phyloP scores from a whole-genome alignment of 2,329 filamentous ascomycete species.

The Fusarium brachygibbosum region DNA sequence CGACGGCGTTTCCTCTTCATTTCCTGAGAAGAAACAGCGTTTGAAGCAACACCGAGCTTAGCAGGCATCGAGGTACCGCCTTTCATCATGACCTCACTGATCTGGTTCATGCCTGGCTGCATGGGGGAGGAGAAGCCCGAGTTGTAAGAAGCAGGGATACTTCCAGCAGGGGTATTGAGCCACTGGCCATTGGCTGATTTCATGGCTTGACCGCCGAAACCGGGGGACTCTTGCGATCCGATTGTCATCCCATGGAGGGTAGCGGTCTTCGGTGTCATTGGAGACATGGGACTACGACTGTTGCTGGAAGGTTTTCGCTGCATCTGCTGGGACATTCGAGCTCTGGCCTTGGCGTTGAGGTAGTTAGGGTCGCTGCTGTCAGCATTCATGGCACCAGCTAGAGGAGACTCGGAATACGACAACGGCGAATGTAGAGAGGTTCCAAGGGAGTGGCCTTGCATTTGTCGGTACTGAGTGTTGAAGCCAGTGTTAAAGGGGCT shows the following conservation, averaged over 20 bases:
- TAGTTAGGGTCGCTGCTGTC: constrained; percentile 68
- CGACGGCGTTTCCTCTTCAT: constrained; percentile 91
- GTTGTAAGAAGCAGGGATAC: constrained; percentile 86
- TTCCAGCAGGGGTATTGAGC: constrained; percentile 84
- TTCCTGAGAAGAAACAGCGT: constrained; percentile 82
- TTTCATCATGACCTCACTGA: constrained; percentile 89
- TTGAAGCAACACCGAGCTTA: constrained; percentile 75
- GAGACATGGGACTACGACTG: constrained; percentile 70
- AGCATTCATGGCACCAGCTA: constrained; percentile 63
- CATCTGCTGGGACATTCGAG: constrained; percentile 72
- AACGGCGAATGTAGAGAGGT: constrained; percentile 62
- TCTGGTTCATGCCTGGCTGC: constrained; percentile 77
- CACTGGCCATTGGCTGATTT: constrained; percentile 91
- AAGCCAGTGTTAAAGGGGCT: constrained; percentile 88
- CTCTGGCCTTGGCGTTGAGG: constrained; percentile 72
- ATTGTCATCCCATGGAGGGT: constrained; percentile 80
- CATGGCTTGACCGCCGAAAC: constrained; percentile 83
- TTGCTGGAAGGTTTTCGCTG: constrained; percentile 81
- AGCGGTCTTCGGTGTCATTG: constrained; percentile 89
- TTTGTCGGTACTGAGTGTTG: constrained; percentile 82
- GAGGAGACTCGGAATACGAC: constrained; percentile 57
- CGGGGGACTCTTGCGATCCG: constrained; percentile 74
- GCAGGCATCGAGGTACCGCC: constrained; percentile 90
- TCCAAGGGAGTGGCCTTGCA: constrained; percentile 70
- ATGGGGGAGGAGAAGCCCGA: constrained; percentile 90